phyloP scores from a whole-genome alignment of 2,329 filamentous ascomycete species.

The Fusarium citri region DNA sequence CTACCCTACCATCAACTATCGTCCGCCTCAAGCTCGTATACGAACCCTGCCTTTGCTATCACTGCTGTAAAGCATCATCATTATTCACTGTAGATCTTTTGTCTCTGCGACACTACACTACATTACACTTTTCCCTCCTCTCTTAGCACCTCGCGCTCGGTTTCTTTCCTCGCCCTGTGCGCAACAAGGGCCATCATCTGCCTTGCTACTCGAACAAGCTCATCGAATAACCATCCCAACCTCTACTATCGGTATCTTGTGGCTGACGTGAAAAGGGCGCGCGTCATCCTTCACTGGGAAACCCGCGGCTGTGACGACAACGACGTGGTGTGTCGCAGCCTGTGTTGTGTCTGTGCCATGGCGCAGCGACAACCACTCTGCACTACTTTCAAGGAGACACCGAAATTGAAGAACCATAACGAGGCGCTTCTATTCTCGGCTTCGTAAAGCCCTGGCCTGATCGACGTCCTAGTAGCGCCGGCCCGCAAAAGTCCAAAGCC shows the following conservation, averaged over 20 bases:
- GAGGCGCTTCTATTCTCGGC: slow-evolving; percentile 18
- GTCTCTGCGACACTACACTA: background rate
- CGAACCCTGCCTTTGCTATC: slow-evolving; percentile 5
- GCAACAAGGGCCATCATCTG: background rate
- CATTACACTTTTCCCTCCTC: slow-evolving; percentile 20
- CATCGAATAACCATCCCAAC: slow-evolving; percentile 11
- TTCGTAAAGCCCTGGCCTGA: slow-evolving; percentile 16
- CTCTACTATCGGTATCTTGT: background rate
- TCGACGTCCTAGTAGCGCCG: slow-evolving; percentile 16
- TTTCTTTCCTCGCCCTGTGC: slow-evolving; percentile 8
- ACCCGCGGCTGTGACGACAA: slow-evolving; percentile 18
- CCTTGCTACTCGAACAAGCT: background rate
- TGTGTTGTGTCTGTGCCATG: slow-evolving; percentile 34
- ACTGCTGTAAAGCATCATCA: background rate
- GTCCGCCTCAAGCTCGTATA: slow-evolving; percentile 29
- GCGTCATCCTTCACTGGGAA: slow-evolving; percentile 17
- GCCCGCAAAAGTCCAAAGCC: slow-evolving; percentile 21
- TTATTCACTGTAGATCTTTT: background rate
- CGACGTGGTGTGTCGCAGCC: slow-evolving; percentile 4
- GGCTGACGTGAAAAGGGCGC: slow-evolving; percentile 23
- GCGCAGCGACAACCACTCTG: slow-evolving; percentile 23
- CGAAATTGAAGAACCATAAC: slow-evolving; percentile 10
- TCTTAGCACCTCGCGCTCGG: slow-evolving; percentile 33
- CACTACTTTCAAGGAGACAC: slow-evolving; percentile 8
- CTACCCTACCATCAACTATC: slow-evolving; percentile 2